Evolutionary conservation across 306 rosid species (phyloP).

Genomic region (Trifolium dubium): DNA sequence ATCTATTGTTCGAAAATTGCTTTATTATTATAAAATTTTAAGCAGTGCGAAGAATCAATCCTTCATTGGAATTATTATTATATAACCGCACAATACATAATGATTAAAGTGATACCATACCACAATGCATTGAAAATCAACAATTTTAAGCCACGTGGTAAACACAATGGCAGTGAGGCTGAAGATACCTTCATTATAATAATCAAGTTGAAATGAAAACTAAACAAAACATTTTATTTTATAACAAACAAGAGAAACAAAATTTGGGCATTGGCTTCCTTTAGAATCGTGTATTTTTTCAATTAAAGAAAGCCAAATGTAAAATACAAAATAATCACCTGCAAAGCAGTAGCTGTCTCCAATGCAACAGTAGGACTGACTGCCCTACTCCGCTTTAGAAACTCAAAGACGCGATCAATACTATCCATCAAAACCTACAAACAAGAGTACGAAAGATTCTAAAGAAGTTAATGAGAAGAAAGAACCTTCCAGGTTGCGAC

Average conservation of each 20-base stretch:
- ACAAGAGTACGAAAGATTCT: conserved; percentile 27
- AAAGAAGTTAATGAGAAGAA: conserved; percentile 16
- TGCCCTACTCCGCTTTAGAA: conserved; percentile 86
- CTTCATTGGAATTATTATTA: not conserved
- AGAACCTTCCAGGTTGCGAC: not conserved
- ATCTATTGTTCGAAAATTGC: no score
- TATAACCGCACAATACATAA: not conserved
- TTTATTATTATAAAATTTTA: no score
- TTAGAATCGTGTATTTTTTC: conserved; percentile 2
- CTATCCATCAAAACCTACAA: conserved; percentile 84
- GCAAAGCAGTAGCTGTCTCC: conserved; percentile 95
- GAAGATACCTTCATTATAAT: conserved; percentile 2
- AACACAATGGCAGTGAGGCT: not conserved
- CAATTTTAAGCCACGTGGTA: not conserved
- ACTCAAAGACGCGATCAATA: conserved; percentile 80
- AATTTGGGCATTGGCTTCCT: not conserved
- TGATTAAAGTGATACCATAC: not conserved
- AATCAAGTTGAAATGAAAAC: conserved; percentile 18
- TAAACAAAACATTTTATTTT: not conserved
- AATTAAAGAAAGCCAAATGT: not conserved
- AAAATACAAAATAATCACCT: conserved; percentile 59
- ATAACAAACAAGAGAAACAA: conserved; percentile 1
- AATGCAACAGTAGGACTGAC: conserved; percentile 91
- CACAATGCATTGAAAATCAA: not conserved
- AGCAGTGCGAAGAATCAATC: no score